Conservation (phyloP, 2,329 filamentous ascomycete genomes). For the Penicillium sp. region DNA sequence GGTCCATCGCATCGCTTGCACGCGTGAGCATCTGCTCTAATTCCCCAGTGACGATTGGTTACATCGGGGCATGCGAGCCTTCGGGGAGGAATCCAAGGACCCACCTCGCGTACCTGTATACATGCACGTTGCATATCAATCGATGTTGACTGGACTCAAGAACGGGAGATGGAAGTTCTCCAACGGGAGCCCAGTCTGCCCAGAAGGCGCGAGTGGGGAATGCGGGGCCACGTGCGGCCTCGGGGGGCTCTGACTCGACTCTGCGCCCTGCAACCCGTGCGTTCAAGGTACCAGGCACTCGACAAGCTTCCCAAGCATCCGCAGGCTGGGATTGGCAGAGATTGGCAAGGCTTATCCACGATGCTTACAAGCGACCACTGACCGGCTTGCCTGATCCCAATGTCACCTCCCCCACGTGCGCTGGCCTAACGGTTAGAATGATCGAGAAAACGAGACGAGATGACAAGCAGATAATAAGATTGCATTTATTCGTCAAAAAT, state of each 20-base stretch:
- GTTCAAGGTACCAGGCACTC: not conserved
- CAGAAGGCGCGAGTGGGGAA: slow-evolving; percentile 5
- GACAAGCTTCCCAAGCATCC: slow-evolving; percentile 17
- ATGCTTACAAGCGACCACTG: not conserved
- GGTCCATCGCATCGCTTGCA: not conserved
- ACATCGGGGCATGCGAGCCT: not conserved
- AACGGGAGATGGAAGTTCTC: not conserved
- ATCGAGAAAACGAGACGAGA: not conserved
- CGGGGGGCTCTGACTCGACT: slow-evolving; percentile 5
- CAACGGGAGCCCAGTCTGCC: not conserved
- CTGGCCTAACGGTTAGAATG: not conserved
- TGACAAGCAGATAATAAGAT: not conserved
- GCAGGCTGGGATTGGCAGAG: slow-evolving; percentile 1
- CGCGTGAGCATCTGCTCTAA: not conserved
- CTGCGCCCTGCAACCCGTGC: not conserved
- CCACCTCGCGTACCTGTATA: slow-evolving; percentile 7
- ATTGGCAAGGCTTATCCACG: slow-evolving; percentile 7
- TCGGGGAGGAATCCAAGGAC: not conserved
- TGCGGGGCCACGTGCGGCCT: slow-evolving; percentile 6
- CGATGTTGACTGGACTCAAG: slow-evolving; percentile 20
- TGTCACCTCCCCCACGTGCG: not conserved
- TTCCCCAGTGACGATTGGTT: slow-evolving; percentile 14
- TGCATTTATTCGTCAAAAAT: slow-evolving; percentile 4
- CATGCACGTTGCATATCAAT: slow-evolving; percentile 24
- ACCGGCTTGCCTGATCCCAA: not conserved